These are phyloP conservation scores for Populus euphratica DNA, from an alignment of 345 rosid genomes.

Conservation along the genomic window DNA sequence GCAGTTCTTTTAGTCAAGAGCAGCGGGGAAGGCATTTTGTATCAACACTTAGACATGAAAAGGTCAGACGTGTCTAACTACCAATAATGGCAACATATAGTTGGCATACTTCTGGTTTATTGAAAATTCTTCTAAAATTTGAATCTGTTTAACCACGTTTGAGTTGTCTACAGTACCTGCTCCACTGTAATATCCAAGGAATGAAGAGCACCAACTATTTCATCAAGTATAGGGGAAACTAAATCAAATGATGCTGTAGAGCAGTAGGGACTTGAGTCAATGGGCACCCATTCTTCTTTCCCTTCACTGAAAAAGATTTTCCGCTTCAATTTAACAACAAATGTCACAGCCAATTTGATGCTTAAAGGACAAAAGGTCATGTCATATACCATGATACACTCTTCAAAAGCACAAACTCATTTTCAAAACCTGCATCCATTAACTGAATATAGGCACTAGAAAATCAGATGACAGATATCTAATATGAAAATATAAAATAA, in stretches of 20 bases:
- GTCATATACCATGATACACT: conserved; percentile 45
- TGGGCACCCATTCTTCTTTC: conserved; percentile 79
- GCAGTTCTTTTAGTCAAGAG: too few species aligned
- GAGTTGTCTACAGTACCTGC: conserved; percentile 49
- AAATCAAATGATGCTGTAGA: conserved; percentile 73
- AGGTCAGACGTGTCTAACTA: too few species aligned
- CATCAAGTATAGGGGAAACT: conserved; percentile 59
- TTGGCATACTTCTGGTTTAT: not conserved
- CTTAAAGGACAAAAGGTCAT: conserved; percentile 9
- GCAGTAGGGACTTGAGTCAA: conserved; percentile 73
- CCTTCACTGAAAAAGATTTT: conserved; percentile 51
- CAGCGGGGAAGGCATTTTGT: too few species aligned
- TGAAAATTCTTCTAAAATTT: not conserved
- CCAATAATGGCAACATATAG: not conserved
- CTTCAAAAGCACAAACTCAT: conserved; percentile 82
- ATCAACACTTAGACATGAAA: too few species aligned
- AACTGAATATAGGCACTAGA: conserved; percentile 37
- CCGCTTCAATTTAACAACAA: not conserved
- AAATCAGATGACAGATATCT: not conserved
- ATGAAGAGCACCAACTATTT: conserved; percentile 52
- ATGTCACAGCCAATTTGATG: not conserved
- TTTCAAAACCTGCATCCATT: conserved; percentile 97
- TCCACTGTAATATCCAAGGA: conserved; percentile 72
- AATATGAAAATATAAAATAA: not conserved
- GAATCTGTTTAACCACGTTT: not conserved